Evolutionary conservation across 2,329 filamentous ascomycete genomes (phyloP), one percentile per base, ranked within the genome.

Genomic region (Bipolaris victoriae): DNA sequence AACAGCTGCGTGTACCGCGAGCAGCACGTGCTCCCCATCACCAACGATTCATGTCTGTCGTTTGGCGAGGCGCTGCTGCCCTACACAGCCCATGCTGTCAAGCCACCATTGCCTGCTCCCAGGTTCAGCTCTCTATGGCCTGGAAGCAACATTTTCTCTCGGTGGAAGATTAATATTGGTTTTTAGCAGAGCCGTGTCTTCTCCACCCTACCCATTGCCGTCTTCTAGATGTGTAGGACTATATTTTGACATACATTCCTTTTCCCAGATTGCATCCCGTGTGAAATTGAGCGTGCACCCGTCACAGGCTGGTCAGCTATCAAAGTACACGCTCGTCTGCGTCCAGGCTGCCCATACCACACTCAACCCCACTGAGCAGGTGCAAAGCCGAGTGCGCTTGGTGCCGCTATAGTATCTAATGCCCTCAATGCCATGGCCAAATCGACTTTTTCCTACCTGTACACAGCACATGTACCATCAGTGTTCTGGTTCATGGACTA

Each of bases 151-250:
- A 78, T 79, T 79, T 74, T 75, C 76, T 76, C 78, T 77, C 74
- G 77, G 80, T 82, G 80, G 80, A 71, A 82, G 79, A 82, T 73
- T 67, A 76, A 81, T 75, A 74, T 67, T 73, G 76, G 79, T 77
- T 80, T 79, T 80, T 80, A 82, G 80, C 80, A 82, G 79, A 76
- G 76, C 80, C 79, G 76, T 79, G 80, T 81, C 80, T 79, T 77
- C 78, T 81, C 80, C 80, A 82, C 80, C 79, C 79, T 80, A 77
- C 76, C 71, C 73, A 72, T 76, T 76, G 69, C 70, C 65, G 58
- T 61, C 63, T 63, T 54, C 29, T 75, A 75, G 70, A 74, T 73
- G 73, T 67, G 75, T 74, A 77, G 79, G 79, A 81, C 79, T 81
- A 79, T 74, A 70, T 76, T 74, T 73, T 67, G 79, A 80, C 79